Evolutionary conservation across 306 rosid species (phyloP), one percentile per base, ranked within the genome.

Genomic region (Cucurbita pepo): DNA sequence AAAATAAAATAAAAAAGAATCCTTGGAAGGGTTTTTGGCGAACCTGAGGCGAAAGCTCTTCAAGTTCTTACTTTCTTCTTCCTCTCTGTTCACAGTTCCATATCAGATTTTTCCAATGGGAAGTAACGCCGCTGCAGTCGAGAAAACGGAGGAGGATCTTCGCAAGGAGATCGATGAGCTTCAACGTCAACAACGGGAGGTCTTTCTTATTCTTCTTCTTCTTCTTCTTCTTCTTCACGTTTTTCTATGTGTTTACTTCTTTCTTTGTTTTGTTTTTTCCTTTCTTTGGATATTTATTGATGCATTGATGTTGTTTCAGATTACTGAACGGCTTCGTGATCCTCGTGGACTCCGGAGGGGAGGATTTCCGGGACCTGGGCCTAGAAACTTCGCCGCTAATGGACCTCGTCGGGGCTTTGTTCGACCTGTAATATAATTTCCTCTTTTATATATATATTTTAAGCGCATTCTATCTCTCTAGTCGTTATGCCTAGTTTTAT

Each of bases 101-200:
- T 37, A 18, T 34, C 4, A 34, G n/a, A 66, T 43, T 45, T 11
- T 66, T 66, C 56, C 38, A 75, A 89, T 87, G 95, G 91, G 84
- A 19, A 87, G 84, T 81, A 80, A 89, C n/a, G 79, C 81, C 41
- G 85, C 83, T 58, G 91, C 81, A 30, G 82, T 82, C 72, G 96
- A 82, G 79, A 94, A 94, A 83, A 83, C 92, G 19, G 97, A 94
- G 82, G 84, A 85, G 11, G 92, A 86, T 55, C 95, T 94, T 25
- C 92, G 99, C 40, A 85, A 76, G 76, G 99, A 94, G 92, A 94
- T 94, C 89, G 92, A 89, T 51, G 99, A 91, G 71, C 97, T 94
- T 81, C 95, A 87, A 56, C 95, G 95, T 11, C 99, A 94, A 75
- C 97, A 94, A 55, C 96, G 96, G 81, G 92, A 94, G 97, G 97